Percentiles rank a stretch among this genome's conserved stretches.
These are phyloP conservation scores for Trichosporon ovoides DNA, from an alignment of 1,284 basidiomycete genomes.

Conservation along the genomic window DNA sequence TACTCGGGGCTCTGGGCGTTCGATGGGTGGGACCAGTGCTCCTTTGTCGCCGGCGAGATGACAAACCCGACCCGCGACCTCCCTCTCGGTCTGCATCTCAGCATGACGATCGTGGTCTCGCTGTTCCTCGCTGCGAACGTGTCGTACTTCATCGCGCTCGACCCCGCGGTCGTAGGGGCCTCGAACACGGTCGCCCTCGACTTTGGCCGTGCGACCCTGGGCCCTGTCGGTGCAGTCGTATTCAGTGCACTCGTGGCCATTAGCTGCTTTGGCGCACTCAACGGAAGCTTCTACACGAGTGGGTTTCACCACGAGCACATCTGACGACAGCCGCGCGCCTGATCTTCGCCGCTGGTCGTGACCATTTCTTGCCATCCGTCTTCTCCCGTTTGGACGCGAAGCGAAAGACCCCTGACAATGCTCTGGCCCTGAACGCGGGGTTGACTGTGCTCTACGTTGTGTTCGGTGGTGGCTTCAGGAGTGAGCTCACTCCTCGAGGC, in stretches of 20 bases:
- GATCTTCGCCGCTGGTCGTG: conserved; percentile 80
- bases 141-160: conserved; percentile 89
- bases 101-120: conserved; percentile 62
- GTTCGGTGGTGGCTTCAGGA: conserved; percentile 80
- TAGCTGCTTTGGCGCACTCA: conserved; percentile 88
- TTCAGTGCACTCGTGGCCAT: conserved; percentile 85
- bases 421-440: conserved; percentile 67
- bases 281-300: conserved; percentile 77
- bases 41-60: conserved; percentile 92
- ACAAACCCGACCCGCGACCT: conserved; percentile 76
- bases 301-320: conserved; percentile 13
- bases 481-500: conserved; percentile 32
- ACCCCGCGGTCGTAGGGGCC: conserved; percentile 57
- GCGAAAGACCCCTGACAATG: conserved; percentile 77
- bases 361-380: conserved; percentile 75
- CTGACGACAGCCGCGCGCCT: conserved; percentile 57
- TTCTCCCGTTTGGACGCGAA: conserved; percentile 70
- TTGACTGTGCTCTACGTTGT: conserved; percentile 72
- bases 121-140: conserved; percentile 79
- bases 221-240: conserved; percentile 73
- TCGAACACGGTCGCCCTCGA: conserved; percentile 89
- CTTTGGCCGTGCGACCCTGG: conserved; percentile 82
- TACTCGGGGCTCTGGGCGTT: conserved; percentile 96
- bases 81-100: conserved; percentile 80
- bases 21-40: conserved; percentile 68